Evolutionary conservation across 108 stramenopile genomes (phyloP).

Genomic region (Nitzschia sp.): DNA sequence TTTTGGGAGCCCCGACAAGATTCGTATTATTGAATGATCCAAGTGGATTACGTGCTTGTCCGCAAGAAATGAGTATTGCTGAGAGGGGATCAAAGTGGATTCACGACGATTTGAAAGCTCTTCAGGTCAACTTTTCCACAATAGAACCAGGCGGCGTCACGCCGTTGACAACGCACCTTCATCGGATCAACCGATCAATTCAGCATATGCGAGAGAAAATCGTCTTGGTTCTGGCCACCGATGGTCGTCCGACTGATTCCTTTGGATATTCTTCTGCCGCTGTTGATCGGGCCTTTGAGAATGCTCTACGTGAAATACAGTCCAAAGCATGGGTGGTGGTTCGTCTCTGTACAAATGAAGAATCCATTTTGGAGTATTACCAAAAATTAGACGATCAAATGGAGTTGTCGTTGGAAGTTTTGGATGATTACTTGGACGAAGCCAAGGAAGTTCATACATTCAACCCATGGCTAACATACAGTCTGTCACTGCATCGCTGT

Average conservation of each 20-base stretch:
- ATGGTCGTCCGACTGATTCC: slow-evolving; percentile 75
- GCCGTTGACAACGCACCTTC: slow-evolving; percentile 58
- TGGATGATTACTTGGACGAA: slow-evolving; percentile 76
- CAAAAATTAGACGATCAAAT: slow-evolving; percentile 53
- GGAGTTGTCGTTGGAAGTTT: slow-evolving; percentile 66
- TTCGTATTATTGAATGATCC: slow-evolving; percentile 68
- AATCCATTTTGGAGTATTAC: slow-evolving; percentile 52
- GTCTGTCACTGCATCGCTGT: slow-evolving; percentile 57
- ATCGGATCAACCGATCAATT: slow-evolving; percentile 39
- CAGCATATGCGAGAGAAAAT: slow-evolving; percentile 52
- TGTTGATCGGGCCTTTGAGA: slow-evolving; percentile 36
- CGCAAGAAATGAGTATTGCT: slow-evolving; percentile 53
- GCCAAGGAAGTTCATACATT: slow-evolving; percentile 59
- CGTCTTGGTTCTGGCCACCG: slow-evolving; percentile 76
- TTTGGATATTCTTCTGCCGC: slow-evolving; percentile 35
- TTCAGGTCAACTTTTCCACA: slow-evolving; percentile 28
- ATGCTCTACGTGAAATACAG: slow-evolving; percentile 37
- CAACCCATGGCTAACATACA: slow-evolving; percentile 80
- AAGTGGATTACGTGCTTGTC: slow-evolving; percentile 13
- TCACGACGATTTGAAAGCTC: slow-evolving; percentile 36
- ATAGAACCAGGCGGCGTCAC: slow-evolving; percentile 59
- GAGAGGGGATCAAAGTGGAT: slow-evolving; percentile 39
- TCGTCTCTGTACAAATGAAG: slow-evolving; percentile 76
- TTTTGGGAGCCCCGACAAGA: slow-evolving; percentile 58
- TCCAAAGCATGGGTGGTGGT: slow-evolving; percentile 62